A percentile compares a stretch with the other conserved stretches of the same genome.
Evolutionary conservation across 2,329 filamentous ascomycete genomes (phyloP).

Genomic region (Penicillium sp.): DNA sequence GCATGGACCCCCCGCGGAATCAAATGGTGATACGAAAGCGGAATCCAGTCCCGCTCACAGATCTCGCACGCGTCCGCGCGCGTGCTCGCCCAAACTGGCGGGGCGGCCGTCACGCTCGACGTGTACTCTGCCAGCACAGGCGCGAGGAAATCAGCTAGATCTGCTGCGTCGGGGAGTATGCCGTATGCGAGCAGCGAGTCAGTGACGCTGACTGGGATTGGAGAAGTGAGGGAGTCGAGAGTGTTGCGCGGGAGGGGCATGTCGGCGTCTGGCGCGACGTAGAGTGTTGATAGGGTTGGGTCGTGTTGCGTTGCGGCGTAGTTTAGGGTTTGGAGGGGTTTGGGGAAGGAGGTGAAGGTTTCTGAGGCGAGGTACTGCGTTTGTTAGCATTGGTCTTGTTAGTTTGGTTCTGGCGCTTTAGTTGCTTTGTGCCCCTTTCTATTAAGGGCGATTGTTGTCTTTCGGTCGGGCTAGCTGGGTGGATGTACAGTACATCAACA

Average conservation of each 20-base stretch:
- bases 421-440: not conserved
- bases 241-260: slow-evolving; percentile 53
- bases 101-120: slow-evolving; percentile 53
- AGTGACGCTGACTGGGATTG: slow-evolving; percentile 57
- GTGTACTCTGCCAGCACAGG: slow-evolving; percentile 64
- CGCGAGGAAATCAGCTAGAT: slow-evolving; percentile 55
- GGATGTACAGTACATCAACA: slow-evolving; percentile 58
- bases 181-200: slow-evolving; percentile 67
- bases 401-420: slow-evolving; percentile 2
- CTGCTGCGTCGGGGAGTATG: slow-evolving; percentile 51
- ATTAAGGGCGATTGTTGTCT: not conserved
- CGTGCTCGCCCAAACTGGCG: slow-evolving; percentile 60
- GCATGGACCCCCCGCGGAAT: slow-evolving; percentile 75
- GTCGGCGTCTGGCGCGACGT: slow-evolving; percentile 38
- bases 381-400: slow-evolving; percentile 2
- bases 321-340: slow-evolving; percentile 57
- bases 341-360: slow-evolving; percentile 64
- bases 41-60: slow-evolving; percentile 69
- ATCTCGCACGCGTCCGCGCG: slow-evolving; percentile 65
- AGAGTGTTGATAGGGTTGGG: slow-evolving; percentile 51
- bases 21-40: slow-evolving; percentile 77
- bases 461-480: not conserved
- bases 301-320: slow-evolving; percentile 55
- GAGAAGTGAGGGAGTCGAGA: slow-evolving; percentile 51
- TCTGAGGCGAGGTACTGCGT: slow-evolving; percentile 64